Conservation (phyloP, 169 alveolate genomes). For the Cryptosporidium ubiquitum region DNA sequence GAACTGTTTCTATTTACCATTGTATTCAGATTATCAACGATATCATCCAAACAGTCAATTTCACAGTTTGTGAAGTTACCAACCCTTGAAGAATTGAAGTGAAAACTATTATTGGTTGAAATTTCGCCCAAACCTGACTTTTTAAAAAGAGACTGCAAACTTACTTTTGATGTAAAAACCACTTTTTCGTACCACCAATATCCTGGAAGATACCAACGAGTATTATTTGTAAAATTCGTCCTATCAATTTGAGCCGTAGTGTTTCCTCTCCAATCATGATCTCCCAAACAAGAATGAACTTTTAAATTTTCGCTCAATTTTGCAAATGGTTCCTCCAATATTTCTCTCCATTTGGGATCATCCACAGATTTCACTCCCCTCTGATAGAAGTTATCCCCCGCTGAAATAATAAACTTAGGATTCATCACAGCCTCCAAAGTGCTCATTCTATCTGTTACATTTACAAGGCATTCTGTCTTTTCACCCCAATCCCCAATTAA, state of each 20-base stretch:
- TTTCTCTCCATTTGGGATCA: slow-evolving; percentile 21
- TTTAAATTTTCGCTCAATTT: neutral
- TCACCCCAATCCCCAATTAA: slow-evolving; percentile 72
- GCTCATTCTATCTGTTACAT: slow-evolving; percentile 10
- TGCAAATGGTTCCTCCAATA: slow-evolving; percentile 47
- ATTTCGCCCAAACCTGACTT: neutral
- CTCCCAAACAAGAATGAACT: slow-evolving; percentile 68
- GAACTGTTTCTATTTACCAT: slow-evolving; percentile 8
- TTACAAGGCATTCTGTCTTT: slow-evolving; percentile 12
- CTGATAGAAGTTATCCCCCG: slow-evolving; percentile 64
- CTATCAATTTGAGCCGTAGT: slow-evolving; percentile 43
- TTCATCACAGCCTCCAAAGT: neutral
- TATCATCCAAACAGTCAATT: slow-evolving; percentile 14
- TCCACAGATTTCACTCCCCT: slow-evolving; percentile 35
- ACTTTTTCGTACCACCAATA: slow-evolving; percentile 71
- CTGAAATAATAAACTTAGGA: slow-evolving; percentile 44
- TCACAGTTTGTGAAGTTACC: neutral
- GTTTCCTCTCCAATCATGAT: slow-evolving; percentile 66
- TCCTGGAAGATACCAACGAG: slow-evolving; percentile 58
- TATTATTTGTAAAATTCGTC: slow-evolving; percentile 18
- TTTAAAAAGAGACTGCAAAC: slow-evolving; percentile 5
- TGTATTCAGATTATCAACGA: slow-evolving; percentile 9
- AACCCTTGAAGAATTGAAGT: neutral
- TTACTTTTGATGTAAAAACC: neutral
- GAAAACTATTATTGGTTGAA: neutral